Evolutionary conservation across 2,329 filamentous ascomycete genomes (phyloP).

Genomic region (Paracoccidioides brasiliensis): DNA sequence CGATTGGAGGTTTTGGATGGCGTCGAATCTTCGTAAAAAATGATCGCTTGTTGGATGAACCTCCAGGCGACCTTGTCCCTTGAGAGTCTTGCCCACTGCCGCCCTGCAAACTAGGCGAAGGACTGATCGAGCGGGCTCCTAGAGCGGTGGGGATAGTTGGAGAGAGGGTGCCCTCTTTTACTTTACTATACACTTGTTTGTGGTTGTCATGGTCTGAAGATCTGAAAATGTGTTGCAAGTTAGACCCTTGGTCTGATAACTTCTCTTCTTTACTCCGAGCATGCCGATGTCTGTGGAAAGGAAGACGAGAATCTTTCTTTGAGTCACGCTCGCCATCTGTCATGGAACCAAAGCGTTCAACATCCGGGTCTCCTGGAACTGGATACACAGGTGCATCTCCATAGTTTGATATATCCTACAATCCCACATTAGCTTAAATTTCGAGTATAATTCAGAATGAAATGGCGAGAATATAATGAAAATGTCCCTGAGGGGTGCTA

Average conservation of each 20-base stretch:
- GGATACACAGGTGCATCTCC: slow-evolving; percentile 65
- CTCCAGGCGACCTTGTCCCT: slow-evolving; percentile 28
- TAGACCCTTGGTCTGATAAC: slow-evolving; percentile 8
- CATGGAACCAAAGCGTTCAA: slow-evolving; percentile 38
- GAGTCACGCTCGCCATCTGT: slow-evolving; percentile 17
- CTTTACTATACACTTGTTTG: slow-evolving; percentile 17
- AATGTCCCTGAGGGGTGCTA: too few species aligned
- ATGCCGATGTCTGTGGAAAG: slow-evolving; percentile 35
- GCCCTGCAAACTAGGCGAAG: slow-evolving; percentile 63
- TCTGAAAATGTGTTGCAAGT: background rate
- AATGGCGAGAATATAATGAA: background rate
- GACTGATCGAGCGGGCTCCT: slow-evolving; percentile 59
- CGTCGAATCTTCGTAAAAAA: slow-evolving; percentile 43
- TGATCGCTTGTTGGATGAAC: slow-evolving; percentile 31
- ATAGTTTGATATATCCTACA: slow-evolving; percentile 59
- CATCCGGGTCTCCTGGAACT: slow-evolving; percentile 55
- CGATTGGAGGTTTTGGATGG: slow-evolving; percentile 34
- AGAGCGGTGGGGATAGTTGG: slow-evolving; percentile 26
- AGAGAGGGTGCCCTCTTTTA: slow-evolving; percentile 34
- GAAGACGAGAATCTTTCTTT: slow-evolving; percentile 38
- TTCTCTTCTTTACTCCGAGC: slow-evolving; percentile 47
- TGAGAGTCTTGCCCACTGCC: slow-evolving; percentile 37
- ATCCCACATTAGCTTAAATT: background rate
- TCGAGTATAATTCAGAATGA: background rate
- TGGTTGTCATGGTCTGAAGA: slow-evolving; percentile 22